These are phyloP conservation scores for Aspergillus sclerotialis DNA, from an alignment of 2,329 filamentous ascomycete species.

Conservation along the genomic window DNA sequence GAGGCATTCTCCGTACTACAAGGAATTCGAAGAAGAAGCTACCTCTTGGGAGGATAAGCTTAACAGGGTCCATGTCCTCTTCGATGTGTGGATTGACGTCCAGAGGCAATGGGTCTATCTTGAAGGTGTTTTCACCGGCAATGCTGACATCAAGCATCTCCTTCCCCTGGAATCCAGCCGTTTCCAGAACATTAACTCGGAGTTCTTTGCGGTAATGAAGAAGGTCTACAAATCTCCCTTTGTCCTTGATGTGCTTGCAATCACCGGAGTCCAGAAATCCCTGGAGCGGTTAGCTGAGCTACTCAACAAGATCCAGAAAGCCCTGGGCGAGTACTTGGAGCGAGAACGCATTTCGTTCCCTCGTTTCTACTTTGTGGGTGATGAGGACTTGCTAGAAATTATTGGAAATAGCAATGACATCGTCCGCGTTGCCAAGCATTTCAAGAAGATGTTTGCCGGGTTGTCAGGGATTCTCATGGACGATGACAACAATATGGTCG, in stretches of 20 bases:
- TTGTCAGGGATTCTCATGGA: constrained; percentile 85
- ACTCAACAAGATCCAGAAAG: constrained; percentile 98
- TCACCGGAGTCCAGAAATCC: constrained; percentile 91
- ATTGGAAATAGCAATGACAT: constrained; percentile 99
- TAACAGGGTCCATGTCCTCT: constrained; percentile 92
- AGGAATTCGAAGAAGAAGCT: constrained; percentile 97
- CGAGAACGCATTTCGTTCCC: constrained; percentile 96
- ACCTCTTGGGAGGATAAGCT: constrained; percentile 96
- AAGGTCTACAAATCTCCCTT: constrained; percentile 96
- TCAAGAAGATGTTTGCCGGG: constrained; percentile 99
- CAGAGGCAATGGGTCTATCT: constrained; percentile 99
- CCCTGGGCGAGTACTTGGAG: constrained; percentile 95
- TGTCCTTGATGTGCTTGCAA: constrained; percentile 91
- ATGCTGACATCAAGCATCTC: constrained; percentile 97
- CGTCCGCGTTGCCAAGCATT: constrained; percentile 91
- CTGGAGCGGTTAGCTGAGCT: constrained; percentile 93
- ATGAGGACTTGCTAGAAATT: constrained; percentile 96
- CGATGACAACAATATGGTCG: constrained; percentile 80
- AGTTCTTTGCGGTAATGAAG: constrained; percentile 99
- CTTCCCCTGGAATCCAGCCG: constrained; percentile 92
- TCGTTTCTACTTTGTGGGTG: constrained; percentile 98
- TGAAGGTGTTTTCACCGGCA: constrained; percentile 97
- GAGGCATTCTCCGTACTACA: constrained; percentile 98
- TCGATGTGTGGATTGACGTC: constrained; percentile 99
- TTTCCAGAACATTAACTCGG: constrained; percentile 98